phyloP scores from a whole-genome alignment of 192 early-diverging fungal species.

The Lunasporangiospora selenospora region DNA sequence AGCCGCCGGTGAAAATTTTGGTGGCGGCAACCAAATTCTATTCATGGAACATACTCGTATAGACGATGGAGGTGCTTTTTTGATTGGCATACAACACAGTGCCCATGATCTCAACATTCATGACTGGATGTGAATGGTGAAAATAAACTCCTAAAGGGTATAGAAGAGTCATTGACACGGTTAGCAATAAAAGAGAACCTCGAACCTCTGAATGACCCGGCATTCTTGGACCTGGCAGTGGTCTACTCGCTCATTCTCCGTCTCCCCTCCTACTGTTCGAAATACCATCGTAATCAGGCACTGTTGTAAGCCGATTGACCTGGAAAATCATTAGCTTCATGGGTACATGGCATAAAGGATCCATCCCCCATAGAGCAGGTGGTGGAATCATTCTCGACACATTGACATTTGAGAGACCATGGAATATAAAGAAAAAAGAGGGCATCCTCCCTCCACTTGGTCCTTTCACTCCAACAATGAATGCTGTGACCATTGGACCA shows the following conservation, averaged over 20 bases:
- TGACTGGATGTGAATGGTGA: conserved; percentile 25
- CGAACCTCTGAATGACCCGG: neutral
- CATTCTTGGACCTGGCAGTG: neutral
- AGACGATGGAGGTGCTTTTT: conserved; percentile 5
- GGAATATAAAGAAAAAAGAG: neutral
- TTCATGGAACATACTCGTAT: conserved; percentile 26
- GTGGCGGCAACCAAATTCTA: too few relatives aligned
- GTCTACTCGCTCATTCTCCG: neutral
- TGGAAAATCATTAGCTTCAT: conserved; percentile 42
- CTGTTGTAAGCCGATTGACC: conserved; percentile 10
- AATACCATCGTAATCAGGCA: conserved; percentile 30
- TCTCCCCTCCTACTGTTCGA: too few relatives aligned
- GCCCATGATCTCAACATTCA: conserved; percentile 30
- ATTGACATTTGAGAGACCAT: neutral
- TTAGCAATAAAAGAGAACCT: neutral
- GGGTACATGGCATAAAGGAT: conserved; percentile 35
- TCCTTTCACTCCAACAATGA: too few relatives aligned
- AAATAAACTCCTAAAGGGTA: conserved; percentile 36
- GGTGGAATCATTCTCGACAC: conserved; percentile 18
- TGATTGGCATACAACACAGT: conserved; percentile 19
- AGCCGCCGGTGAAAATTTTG: neutral
- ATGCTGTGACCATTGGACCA: too few relatives aligned
- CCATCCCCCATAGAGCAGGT: conserved; percentile 38
- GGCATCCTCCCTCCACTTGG: too few relatives aligned
- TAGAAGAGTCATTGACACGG: too few relatives aligned